phyloP scores from a whole-genome alignment of 441 rosid species.

The Metrosideros polymorpha region DNA sequence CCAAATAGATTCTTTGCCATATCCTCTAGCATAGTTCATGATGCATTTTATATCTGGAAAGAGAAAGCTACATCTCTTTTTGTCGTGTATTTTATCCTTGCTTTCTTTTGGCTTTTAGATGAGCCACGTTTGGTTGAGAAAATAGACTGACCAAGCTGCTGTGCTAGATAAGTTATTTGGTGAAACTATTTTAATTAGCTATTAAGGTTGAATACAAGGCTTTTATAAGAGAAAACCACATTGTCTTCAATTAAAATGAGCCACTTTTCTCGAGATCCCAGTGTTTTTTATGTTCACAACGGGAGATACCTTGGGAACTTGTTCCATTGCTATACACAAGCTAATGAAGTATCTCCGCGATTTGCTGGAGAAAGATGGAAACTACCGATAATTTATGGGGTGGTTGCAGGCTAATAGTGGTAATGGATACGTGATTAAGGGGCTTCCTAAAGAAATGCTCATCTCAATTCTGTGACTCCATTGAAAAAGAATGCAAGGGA shows the following conservation, averaged over 20 bases:
- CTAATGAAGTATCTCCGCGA: neutral
- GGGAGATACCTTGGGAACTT: neutral
- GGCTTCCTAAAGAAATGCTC: neutral
- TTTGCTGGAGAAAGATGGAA: no score
- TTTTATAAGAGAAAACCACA: neutral
- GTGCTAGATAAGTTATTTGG: neutral
- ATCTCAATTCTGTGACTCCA: neutral
- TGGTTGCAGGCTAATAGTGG: no score
- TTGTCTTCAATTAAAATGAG: neutral
- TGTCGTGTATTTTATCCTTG: neutral
- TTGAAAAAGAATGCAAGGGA: neutral
- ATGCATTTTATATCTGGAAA: neutral
- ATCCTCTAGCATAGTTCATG: neutral
- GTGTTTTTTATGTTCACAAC: neutral
- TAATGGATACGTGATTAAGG: no score
- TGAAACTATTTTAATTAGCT: neutral
- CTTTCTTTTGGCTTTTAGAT: neutral
- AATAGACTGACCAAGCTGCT: neutral
- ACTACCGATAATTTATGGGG: no score
- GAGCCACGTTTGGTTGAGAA: neutral
- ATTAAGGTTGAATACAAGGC: neutral
- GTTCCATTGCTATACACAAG: neutral
- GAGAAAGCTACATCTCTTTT: neutral
- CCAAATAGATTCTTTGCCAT: neutral
- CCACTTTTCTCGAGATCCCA: neutral